These are phyloP conservation scores for Pseudogymnoascus sp. DNA, from an alignment of 2,329 filamentous ascomycete genomes.

Conservation along the genomic window DNA sequence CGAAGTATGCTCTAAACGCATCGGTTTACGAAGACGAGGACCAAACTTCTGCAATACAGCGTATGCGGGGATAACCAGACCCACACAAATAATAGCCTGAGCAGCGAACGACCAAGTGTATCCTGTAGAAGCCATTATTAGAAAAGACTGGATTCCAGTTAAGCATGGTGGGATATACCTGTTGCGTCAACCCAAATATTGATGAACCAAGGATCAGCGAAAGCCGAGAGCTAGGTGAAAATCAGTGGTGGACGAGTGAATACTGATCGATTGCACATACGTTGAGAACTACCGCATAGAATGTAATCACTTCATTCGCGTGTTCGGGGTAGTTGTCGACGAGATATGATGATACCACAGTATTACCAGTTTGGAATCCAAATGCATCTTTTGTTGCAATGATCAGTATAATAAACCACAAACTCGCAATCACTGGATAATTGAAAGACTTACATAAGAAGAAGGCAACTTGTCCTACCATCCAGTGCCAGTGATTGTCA, in stretches of 20 bases:
- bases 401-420: conserved; percentile 9
- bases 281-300: conserved; percentile 49
- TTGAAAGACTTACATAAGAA: conserved; percentile 41
- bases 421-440: not conserved
- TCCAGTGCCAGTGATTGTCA: conserved; percentile 48
- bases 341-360: conserved; percentile 45
- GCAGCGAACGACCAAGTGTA: conserved; percentile 28
- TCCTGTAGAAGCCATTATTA: conserved; percentile 10
- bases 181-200: conserved; percentile 22
- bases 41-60: conserved; percentile 23
- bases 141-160: not conserved
- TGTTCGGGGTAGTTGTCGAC: conserved; percentile 51
- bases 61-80: conserved; percentile 22
- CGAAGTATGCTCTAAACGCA: conserved; percentile 6
- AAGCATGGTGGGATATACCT: conserved; percentile 9
- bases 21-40: conserved; percentile 16
- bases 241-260: conserved; percentile 19
- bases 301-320: conserved; percentile 47
- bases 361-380: conserved; percentile 52
- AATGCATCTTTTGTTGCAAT: conserved; percentile 37
- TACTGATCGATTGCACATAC: conserved; percentile 37
- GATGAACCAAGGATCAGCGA: conserved; percentile 25
- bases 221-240: conserved; percentile 16
- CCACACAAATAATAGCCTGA: conserved; percentile 27
- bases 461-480: conserved; percentile 49